Evolutionary conservation across 352 stramenopile species (phyloP).

Genomic region (Globisporangium sylvaticum): DNA sequence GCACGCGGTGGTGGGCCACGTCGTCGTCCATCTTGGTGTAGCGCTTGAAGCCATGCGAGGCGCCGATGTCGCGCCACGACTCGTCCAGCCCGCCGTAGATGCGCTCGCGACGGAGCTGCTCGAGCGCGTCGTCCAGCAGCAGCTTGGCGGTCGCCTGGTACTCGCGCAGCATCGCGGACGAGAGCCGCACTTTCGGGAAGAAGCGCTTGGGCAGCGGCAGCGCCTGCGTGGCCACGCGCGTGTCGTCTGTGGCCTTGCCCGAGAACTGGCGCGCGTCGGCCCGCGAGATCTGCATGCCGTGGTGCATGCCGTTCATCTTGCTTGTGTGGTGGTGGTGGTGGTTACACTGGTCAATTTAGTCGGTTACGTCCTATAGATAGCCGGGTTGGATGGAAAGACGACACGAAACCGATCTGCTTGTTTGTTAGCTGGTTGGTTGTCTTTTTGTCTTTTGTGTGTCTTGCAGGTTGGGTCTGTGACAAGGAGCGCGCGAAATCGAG

Average conservation of each 20-base stretch:
- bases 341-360: background rate
- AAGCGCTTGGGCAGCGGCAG: conserved; percentile 49
- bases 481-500: background rate
- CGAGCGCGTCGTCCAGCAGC: conserved; percentile 46
- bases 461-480: background rate
- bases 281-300: conserved; percentile 14
- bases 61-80: conserved; percentile 57
- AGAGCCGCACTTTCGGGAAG: conserved; percentile 43
- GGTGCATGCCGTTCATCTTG: conserved; percentile 11
- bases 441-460: background rate
- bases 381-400: too few relatives aligned
- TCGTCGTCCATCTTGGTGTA: conserved; percentile 44
- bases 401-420: background rate
- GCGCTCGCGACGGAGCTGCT: conserved; percentile 31
- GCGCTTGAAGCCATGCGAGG: conserved; percentile 47
- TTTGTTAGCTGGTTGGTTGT: background rate
- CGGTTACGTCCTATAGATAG: too few relatives aligned
- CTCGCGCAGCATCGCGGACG: conserved; percentile 25
- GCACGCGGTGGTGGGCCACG: conserved; percentile 48
- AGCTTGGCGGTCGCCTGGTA: conserved; percentile 36
- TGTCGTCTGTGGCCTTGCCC: conserved; percentile 8
- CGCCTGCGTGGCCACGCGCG: conserved; percentile 12
- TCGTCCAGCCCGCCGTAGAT: conserved; percentile 39
- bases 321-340: background rate
- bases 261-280: conserved; percentile 15